These are phyloP conservation scores for Fusarium sp. DNA, from an alignment of 2,329 filamentous ascomycete species.

Conservation along the genomic window DNA sequence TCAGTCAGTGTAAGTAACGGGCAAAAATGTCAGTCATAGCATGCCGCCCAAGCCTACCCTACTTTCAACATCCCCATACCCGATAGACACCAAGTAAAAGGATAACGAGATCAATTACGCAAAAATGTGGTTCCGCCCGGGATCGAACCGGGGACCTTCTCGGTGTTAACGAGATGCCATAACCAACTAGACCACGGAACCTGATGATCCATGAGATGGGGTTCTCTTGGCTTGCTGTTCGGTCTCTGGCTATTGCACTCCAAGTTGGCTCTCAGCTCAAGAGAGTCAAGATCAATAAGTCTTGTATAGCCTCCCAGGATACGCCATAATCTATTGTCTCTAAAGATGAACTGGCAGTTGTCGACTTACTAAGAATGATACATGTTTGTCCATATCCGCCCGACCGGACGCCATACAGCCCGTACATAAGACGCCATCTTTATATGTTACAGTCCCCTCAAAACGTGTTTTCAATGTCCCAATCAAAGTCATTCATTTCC, in stretches of 20 bases:
- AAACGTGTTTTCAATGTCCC: constrained; percentile 28
- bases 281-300: no score
- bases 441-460: not conserved
- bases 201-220: not conserved
- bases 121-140: constrained; percentile 33
- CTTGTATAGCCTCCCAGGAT: not conserved
- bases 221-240: constrained; percentile 5
- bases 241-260: not conserved
- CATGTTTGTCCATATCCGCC: constrained; percentile 6
- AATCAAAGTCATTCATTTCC: constrained; percentile 56
- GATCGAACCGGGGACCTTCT: constrained; percentile 33
- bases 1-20: no score
- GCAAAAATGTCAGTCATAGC: no score
- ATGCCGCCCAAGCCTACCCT: no score
- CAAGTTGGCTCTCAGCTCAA: not conserved
- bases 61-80: no score
- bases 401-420: constrained; percentile 17
- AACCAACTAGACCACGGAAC: constrained; percentile 35
- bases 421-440: not conserved
- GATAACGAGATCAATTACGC: not conserved
- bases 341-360: not conserved
- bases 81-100: not conserved
- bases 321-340: not conserved
- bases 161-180: constrained; percentile 37
- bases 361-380: not conserved